Evolutionary conservation across 129 eudicot species (phyloP).

Genomic region (Pseudognaphalium luteoalbum): DNA sequence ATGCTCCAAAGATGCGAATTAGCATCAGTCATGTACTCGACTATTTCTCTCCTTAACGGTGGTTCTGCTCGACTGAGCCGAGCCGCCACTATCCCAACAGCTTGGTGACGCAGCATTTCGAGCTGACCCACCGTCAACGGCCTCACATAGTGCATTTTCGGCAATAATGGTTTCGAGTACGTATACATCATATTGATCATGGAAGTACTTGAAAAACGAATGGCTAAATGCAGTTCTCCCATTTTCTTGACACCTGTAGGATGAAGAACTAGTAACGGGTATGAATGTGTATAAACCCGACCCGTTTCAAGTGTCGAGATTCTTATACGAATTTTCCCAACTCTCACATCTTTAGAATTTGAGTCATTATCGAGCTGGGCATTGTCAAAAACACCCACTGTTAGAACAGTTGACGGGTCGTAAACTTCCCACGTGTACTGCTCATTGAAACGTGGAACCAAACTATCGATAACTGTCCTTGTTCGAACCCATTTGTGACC

Average conservation of each 20-base stretch:
- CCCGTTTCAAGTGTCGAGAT: constrained; percentile 91
- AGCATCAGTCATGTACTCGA: constrained; percentile 85
- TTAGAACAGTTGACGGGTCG: constrained; percentile 88
- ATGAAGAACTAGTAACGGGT: constrained; percentile 78
- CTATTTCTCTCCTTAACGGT: constrained; percentile 71
- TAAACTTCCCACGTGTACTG: constrained; percentile 96
- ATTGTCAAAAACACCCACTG: constrained; percentile 82
- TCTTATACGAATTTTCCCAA: constrained; percentile 86
- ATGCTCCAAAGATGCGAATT: constrained; percentile 94
- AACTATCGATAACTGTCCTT: constrained; percentile 69
- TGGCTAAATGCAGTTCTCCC: constrained; percentile 90
- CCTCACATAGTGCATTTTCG: constrained; percentile 83
- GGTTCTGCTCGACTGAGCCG: constrained; percentile 86
- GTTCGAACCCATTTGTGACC: constrained; percentile 93
- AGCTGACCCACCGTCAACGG: constrained; percentile 67
- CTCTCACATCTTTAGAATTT: constrained; percentile 47
- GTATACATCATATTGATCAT: constrained; percentile 65
- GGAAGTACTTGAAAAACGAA: constrained; percentile 74
- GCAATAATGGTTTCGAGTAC: constrained; percentile 71
- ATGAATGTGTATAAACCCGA: constrained; percentile 80
- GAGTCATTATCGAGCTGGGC: constrained; percentile 46
- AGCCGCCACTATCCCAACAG: constrained; percentile 73
- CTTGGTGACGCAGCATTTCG: constrained; percentile 69
- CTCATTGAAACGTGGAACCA: constrained; percentile 75
- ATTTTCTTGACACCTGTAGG: constrained; percentile 90